Evolutionary conservation across 768 basidiomycete genomes (phyloP).

Genomic region (Amanita inopinata): DNA sequence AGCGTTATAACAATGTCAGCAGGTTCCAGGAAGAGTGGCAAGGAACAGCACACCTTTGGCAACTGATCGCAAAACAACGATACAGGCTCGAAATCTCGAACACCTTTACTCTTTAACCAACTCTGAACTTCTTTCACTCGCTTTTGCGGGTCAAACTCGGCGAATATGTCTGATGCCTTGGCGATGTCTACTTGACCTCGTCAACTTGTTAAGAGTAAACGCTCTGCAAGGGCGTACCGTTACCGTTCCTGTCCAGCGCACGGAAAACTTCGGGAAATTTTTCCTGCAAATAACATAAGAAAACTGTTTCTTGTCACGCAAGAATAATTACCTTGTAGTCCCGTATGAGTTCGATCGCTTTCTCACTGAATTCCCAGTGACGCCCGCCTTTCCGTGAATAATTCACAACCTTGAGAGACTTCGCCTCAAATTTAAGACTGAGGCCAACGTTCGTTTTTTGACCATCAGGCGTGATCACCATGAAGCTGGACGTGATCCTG

Average conservation of each 20-base stretch:
- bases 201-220: not conserved
- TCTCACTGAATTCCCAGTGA: conserved; percentile 91
- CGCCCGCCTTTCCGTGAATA: conserved; percentile 80
- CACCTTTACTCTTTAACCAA: conserved; percentile 84
- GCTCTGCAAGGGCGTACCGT: conserved; percentile 39
- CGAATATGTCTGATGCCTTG: conserved; percentile 50
- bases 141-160: conserved; percentile 50
- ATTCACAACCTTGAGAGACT: conserved; percentile 85
- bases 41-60: conserved; percentile 73
- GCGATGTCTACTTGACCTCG: conserved; percentile 54
- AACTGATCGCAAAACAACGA: conserved; percentile 89
- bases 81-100: conserved; percentile 87
- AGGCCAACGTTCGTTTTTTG: conserved; percentile 87
- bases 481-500: conserved; percentile 87
- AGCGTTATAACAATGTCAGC: not conserved
- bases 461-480: conserved; percentile 70
- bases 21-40: no score
- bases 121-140: conserved; percentile 66
- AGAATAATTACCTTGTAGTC: conserved; percentile 62
- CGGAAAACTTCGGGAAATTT: conserved; percentile 81
- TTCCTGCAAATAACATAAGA: conserved; percentile 26
- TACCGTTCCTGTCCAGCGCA: conserved; percentile 58
- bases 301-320: not conserved
- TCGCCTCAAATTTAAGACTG: conserved; percentile 93
- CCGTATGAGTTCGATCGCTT: conserved; percentile 67